Percentiles rank a stretch among this genome's conserved stretches.
Evolutionary conservation across 805 yeast species (phyloP).

Genomic region (Nakazawaea anatomiae): DNA sequence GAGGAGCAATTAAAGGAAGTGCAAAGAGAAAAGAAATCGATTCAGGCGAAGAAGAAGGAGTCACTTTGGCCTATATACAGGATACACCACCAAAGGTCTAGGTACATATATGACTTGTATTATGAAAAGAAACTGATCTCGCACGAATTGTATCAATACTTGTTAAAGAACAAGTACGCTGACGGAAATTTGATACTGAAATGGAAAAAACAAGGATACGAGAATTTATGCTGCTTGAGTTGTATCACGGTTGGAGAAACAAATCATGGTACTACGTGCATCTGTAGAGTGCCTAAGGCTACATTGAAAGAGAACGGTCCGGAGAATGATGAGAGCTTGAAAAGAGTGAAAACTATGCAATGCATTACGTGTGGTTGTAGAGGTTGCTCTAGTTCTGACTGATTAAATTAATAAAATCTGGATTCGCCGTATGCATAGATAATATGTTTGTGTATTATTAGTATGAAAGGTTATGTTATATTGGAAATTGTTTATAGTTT

Average conservation of each 20-base stretch:
- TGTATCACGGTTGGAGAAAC: constrained; percentile 65
- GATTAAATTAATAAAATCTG: constrained; percentile 6
- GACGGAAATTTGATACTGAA: constrained; percentile 74
- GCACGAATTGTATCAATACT: constrained; percentile 65
- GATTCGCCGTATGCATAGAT: no score
- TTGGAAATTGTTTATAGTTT: background rate
- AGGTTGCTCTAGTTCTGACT: constrained; percentile 79
- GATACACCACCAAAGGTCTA: constrained; percentile 67
- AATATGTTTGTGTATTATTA: no score
- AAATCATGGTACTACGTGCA: constrained; percentile 65
- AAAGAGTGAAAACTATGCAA: constrained; percentile 32
- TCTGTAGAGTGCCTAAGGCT: constrained; percentile 78
- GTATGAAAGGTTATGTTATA: no score
- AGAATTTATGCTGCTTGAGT: constrained; percentile 72
- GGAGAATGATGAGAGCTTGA: constrained; percentile 20
- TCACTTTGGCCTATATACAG: constrained; percentile 65
- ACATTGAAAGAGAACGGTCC: constrained; percentile 31
- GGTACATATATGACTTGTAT: constrained; percentile 70
- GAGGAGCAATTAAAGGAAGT: constrained; percentile 51
- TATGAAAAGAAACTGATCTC: constrained; percentile 67
- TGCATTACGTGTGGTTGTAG: constrained; percentile 82
- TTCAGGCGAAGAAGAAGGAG: constrained; percentile 40
- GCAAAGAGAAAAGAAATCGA: constrained; percentile 27
- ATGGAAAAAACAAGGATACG: constrained; percentile 62
- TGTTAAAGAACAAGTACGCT: constrained; percentile 58